Conservation (phyloP, 352 stramenopile species). For the Pythium pyrilobum region DNA sequence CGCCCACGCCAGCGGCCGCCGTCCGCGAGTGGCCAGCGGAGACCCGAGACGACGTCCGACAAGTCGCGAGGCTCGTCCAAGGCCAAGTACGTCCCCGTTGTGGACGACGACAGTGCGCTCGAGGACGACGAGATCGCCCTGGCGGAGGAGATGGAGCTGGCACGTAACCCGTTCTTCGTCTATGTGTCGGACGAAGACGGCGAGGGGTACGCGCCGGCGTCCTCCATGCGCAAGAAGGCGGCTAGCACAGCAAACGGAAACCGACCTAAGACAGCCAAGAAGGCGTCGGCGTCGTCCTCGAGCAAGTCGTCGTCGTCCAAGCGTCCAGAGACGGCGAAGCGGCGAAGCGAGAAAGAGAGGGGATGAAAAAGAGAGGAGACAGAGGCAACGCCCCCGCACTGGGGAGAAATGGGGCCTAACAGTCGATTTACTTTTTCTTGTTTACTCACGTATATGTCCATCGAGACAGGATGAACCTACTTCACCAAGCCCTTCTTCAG, state of each 20-base stretch:
- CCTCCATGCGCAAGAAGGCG: constrained; percentile 39
- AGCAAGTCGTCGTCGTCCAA: constrained; percentile 47
- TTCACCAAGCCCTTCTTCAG: neutral
- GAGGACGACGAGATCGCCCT: constrained; percentile 67
- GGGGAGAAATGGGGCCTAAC: neutral
- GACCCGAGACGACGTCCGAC: constrained; percentile 65
- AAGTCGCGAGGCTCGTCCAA: constrained; percentile 33
- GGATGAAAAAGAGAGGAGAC: neutral
- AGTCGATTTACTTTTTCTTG: neutral
- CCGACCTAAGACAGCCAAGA: constrained; percentile 59
- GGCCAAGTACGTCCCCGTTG: constrained; percentile 37
- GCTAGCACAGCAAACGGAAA: constrained; percentile 7
- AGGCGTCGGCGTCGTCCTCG: constrained; percentile 31
- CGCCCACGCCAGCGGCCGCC: constrained; percentile 54
- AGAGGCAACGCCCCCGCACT: neutral
- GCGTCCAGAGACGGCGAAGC: constrained; percentile 54
- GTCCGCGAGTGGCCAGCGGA: constrained; percentile 61
- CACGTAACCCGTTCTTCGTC: constrained; percentile 76
- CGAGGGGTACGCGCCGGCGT: constrained; percentile 67
- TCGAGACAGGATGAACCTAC: neutral
- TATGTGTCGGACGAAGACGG: constrained; percentile 81
- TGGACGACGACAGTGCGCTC: constrained; percentile 16
- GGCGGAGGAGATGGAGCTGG: constrained; percentile 62
- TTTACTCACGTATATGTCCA: neutral
- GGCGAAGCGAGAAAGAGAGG: constrained; percentile 43